Base-by-base conservation (phyloP, 257 asterid genomes). In the Fraxinus americana region DNA sequence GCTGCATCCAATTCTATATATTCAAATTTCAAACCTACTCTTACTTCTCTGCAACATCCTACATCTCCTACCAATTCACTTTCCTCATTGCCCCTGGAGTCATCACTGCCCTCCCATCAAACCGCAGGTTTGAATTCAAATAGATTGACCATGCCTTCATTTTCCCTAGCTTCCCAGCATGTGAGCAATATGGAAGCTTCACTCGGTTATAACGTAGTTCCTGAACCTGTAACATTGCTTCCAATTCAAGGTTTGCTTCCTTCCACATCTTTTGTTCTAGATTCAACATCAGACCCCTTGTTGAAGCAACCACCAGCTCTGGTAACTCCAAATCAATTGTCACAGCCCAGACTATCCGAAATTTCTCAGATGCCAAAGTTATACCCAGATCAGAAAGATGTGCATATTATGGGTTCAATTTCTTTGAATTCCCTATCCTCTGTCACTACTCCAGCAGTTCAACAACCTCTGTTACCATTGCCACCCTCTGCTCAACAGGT, bases 401-500 rank as follows among this genome's bases (percentile, higher is more conserved):
- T 76, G 74, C 78, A 77, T 75, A 79, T 43, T 74, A 66, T 78
- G 71, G 78, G 82, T 80, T 73, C 87, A 41, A 71, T 75, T 67
- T 63, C 87, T 80, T 78, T 48, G 72, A 82, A 80, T 74, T 76
- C 82, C 77, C 77, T 82, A 52, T 79, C 87, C 69, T 75, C 85
- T 50, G 29, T 73, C 72, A 36, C 86, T 72, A 34, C 80, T 77
- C 77, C 85, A 57, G 85, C 82, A 71, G 87, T 75, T 74, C 92
- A 86, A 83, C 89, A 88, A 13, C 89, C 93, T 41, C 86, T 86
- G 71, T 82, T 90, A 86, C 92, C 94, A 70, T 71, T 86, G 80
- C 93, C 92, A 72, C 90, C 92, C 36, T 81, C 89, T 79, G 79
- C 85, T 5, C 88, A 87, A 73, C 87, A 89, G 96, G 94, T 91